Conservation (phyloP, 108 stramenopile genomes). For the Pseudonitzschia delicatissima region DNA sequence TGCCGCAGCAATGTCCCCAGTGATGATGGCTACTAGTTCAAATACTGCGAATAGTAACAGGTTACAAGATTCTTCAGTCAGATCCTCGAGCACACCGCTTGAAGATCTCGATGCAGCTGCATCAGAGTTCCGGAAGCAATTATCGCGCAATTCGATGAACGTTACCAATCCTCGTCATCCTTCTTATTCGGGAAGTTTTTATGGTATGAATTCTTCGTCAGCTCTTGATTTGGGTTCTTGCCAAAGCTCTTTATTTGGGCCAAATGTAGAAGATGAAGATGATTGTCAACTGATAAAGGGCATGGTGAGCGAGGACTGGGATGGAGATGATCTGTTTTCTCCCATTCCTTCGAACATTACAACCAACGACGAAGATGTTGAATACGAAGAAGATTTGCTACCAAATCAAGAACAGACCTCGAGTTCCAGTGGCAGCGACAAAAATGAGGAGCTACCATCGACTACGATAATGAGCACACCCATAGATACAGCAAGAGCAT, state of each 20-base stretch:
- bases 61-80: neutral
- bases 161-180: neutral
- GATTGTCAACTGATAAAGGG: neutral
- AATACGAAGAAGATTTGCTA: neutral
- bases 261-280: neutral
- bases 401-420: too few relatives aligned
- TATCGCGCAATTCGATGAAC: neutral
- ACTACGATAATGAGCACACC: too few relatives aligned
- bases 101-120: conserved; percentile 1
- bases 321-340: neutral
- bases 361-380: neutral
- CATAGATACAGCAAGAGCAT: too few relatives aligned
- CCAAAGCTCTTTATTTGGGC: neutral
- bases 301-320: conserved; percentile 6
- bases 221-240: neutral
- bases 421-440: too few relatives aligned
- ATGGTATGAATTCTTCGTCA: neutral
- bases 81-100: neutral
- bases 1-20: neutral
- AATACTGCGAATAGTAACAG: neutral
- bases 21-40: neutral
- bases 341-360: neutral
- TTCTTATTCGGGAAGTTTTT: neutral
- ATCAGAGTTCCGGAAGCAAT: conserved; percentile 10
- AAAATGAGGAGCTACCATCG: too few relatives aligned